Percentiles rank a stretch among this genome's conserved stretches.
phyloP scores from a whole-genome alignment of 148 eudicot species.

The Silene latifolia region DNA sequence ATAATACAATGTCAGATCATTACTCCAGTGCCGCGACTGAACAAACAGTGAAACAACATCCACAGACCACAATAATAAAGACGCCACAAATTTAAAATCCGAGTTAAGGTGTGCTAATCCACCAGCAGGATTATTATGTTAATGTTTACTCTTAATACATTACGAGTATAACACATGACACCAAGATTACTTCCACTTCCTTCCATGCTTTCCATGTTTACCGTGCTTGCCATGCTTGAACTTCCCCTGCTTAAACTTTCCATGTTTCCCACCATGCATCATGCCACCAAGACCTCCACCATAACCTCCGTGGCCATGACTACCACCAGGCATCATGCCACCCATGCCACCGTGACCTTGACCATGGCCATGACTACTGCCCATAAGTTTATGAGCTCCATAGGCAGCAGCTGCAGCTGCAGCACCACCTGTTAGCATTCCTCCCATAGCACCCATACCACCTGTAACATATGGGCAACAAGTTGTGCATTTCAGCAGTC shows the following conservation, averaged over 20 bases:
- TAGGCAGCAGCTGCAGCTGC: constrained; percentile 61
- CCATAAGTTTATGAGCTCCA: constrained; percentile 41
- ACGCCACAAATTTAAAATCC: constrained; percentile 12
- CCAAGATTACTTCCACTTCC: constrained; percentile 63
- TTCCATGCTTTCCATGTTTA: constrained; percentile 38
- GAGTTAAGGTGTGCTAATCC: constrained; percentile 17
- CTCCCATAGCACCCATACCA: constrained; percentile 35
- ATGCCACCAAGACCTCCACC: constrained; percentile 36
- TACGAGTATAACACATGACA: not conserved
- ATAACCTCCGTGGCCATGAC: constrained; percentile 22
- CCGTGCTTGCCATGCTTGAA: constrained; percentile 39
- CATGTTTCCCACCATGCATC: constrained; percentile 35
- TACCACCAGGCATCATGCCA: constrained; percentile 12
- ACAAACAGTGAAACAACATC: constrained; percentile 6
- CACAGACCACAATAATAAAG: constrained; percentile 1
- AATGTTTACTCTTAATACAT: not conserved
- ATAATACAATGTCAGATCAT: not conserved
- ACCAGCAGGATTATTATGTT: constrained; percentile 16
- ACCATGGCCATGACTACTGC: constrained; percentile 20
- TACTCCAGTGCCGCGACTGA: not conserved
- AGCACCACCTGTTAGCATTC: constrained; percentile 59
- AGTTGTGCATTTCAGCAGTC: not conserved
- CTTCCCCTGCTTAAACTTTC: constrained; percentile 48
- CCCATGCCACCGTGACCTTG: constrained; percentile 15
- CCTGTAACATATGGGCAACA: constrained; percentile 2